Conservation (phyloP, 306 rosid species). For the Glycine tomentella region DNA sequence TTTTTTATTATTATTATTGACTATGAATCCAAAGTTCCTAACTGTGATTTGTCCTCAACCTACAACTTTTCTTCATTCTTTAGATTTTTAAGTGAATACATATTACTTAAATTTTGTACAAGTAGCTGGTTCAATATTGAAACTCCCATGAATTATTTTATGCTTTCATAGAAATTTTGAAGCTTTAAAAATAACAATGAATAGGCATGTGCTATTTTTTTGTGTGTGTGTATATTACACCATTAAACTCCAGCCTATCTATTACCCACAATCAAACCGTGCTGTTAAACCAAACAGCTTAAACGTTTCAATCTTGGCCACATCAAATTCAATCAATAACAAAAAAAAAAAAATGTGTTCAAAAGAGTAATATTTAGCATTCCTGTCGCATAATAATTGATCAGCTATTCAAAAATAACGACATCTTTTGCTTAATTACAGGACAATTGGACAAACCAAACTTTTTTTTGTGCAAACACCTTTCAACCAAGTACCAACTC, state of each 20-base stretch:
- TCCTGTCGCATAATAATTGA: background rate
- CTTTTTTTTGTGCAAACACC: slow-evolving; percentile 6
- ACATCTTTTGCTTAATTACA: background rate
- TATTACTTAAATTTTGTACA: no score
- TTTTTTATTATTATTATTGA: slow-evolving; percentile 19
- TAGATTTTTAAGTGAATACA: background rate
- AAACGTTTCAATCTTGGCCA: background rate
- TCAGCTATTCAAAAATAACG: background rate
- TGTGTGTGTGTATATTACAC: background rate
- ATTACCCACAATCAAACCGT: background rate
- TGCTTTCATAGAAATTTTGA: background rate
- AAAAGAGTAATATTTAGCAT: background rate
- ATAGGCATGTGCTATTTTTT: background rate
- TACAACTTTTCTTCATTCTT: background rate
- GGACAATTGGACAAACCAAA: background rate
- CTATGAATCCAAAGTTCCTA: slow-evolving; percentile 19
- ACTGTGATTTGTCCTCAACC: slow-evolving; percentile 15
- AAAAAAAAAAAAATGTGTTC: background rate
- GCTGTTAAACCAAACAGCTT: background rate
- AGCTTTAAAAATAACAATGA: background rate
- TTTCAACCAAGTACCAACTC: slow-evolving; percentile 1
- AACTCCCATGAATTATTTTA: no score
- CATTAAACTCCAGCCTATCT: background rate
- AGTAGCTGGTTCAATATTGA: background rate
- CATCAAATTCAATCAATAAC: background rate